These are phyloP conservation scores for Asterochloris erici DNA, from an alignment of 139 green algal genomes.

Conservation along the genomic window DNA sequence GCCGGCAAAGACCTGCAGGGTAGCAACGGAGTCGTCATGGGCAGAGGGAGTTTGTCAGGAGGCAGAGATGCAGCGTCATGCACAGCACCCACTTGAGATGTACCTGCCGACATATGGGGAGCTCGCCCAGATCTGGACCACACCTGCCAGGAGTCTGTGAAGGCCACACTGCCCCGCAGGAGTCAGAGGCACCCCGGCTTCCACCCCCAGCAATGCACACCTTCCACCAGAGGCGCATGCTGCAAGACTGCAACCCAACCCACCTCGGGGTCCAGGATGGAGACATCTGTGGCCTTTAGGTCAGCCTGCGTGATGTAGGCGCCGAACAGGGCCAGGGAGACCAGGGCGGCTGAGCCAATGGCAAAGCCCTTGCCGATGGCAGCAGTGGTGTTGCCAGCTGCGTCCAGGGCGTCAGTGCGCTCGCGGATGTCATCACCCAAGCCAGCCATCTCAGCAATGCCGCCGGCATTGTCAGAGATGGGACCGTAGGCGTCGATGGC, in stretches of 20 bases:
- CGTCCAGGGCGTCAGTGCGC: slow-evolving; percentile 94
- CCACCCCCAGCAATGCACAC: too few relatives aligned
- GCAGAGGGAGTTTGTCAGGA: background rate
- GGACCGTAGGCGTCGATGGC: slow-evolving; percentile 97
- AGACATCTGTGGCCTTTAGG: slow-evolving; percentile 79
- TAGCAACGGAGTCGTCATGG: background rate
- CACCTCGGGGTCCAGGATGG: slow-evolving; percentile 87
- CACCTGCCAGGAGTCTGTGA: too few relatives aligned
- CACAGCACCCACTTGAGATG: too few relatives aligned
- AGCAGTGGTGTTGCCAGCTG: slow-evolving; percentile 97
- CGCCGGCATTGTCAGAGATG: slow-evolving; percentile 95
- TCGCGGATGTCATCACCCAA: slow-evolving; percentile 98
- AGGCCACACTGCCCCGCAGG: too few relatives aligned
- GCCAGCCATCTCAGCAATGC: slow-evolving; percentile 97
- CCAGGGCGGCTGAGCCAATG: slow-evolving; percentile 95
- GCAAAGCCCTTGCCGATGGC: slow-evolving; percentile 98
- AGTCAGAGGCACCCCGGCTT: too few relatives aligned
- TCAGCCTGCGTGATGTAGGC: slow-evolving; percentile 87
- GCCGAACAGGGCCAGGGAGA: slow-evolving; percentile 97
- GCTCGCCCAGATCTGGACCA: too few relatives aligned
- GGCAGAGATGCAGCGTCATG: background rate
- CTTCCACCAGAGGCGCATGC: too few relatives aligned
- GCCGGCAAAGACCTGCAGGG: slow-evolving; percentile 75
- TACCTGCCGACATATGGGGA: too few relatives aligned
- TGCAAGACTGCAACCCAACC: background rate